Evolutionary conservation across 1,284 basidiomycete genomes (phyloP).

Genomic region (Apiotrichum sp.): DNA sequence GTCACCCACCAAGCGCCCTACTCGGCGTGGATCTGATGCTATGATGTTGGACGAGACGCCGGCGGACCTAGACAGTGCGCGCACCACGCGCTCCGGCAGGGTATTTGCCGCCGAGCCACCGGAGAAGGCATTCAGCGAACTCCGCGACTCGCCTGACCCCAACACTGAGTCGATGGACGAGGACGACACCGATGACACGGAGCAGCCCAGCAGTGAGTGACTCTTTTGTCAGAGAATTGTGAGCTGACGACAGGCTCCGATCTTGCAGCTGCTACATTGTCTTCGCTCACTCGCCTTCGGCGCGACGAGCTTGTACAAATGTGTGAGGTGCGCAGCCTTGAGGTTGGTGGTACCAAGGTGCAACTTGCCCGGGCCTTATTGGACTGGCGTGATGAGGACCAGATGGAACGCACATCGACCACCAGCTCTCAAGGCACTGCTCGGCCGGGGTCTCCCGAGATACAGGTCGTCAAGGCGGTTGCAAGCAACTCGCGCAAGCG

Average conservation of each 20-base stretch:
- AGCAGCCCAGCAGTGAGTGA: neutral
- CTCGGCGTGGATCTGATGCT: neutral
- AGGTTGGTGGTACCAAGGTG: conserved; percentile 77
- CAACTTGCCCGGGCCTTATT: conserved; percentile 80
- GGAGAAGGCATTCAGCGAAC: conserved; percentile 10
- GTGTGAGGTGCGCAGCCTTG: conserved; percentile 75
- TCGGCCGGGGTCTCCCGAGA: conserved; percentile 9
- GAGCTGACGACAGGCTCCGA: conserved; percentile 52
- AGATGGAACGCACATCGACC: conserved; percentile 19
- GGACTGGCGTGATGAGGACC: conserved; percentile 57
- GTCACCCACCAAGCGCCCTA: neutral
- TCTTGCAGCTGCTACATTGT: conserved; percentile 68
- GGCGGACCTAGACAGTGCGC: neutral
- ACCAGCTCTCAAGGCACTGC: conserved; percentile 31
- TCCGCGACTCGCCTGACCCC: conserved; percentile 51
- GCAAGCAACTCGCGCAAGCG: conserved; percentile 48
- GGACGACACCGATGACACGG: conserved; percentile 22
- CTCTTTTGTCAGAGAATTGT: neutral
- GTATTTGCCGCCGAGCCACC: conserved; percentile 21
- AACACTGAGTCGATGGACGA: conserved; percentile 34
- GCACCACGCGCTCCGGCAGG: conserved; percentile 34
- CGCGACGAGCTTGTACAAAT: conserved; percentile 80
- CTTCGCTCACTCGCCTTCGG: conserved; percentile 69
- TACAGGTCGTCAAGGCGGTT: conserved; percentile 45
- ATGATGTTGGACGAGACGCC: neutral